Evolutionary conservation across 2,329 filamentous ascomycete genomes (phyloP), one percentile per base, ranked within the genome.

Genomic region (Nigrospora osmanthi): DNA sequence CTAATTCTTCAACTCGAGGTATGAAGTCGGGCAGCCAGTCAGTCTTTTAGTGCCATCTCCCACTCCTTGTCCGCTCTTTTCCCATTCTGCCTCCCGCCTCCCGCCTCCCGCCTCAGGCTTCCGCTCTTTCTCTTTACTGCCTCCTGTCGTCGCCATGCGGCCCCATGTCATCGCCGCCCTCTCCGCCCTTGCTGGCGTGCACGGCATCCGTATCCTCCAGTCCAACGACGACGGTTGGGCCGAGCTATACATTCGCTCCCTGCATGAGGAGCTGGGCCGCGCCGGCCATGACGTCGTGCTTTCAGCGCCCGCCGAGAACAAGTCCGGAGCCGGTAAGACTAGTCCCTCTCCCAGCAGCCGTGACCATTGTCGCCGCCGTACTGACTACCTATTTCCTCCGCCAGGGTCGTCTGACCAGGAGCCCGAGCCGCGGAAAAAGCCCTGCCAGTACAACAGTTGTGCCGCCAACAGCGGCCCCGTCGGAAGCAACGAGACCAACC

Each of bases 181-280:
- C 30, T 39, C 35, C 19, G 30, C 52, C 35, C 42, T 51, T 23
- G 23, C 49, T 11, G 52, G 46, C 32, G 51, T 45, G 6, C 51
- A 60, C 15, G 57, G 54, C 44, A 57, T 73, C 38, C 78, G 79
- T 52, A 77, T 83, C 54, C 58, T 87, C 44, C 78, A 83, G 46
- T 75, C 75, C 51, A 87, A 87, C 61, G 83, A 87, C 52, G 84
- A 87, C 57, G 83, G 84, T 32, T 87, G 84, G 84, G 81, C 83
- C 6, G 83, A 86, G 64, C 72, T 73, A 35, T 85, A 87, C 55
- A 65, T 83, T 41, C 75, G 83, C 14, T 70, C 72, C 0, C 66
- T 86, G 42, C 77, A 83, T 62, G 62, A 77, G 43, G 67, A 71
- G 12, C 63, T 87, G 35, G 71, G 63, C 11, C 61, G 62, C 2